Base-by-base conservation (phyloP, 169 alveolate species). In the Theileria orientalis region DNA sequence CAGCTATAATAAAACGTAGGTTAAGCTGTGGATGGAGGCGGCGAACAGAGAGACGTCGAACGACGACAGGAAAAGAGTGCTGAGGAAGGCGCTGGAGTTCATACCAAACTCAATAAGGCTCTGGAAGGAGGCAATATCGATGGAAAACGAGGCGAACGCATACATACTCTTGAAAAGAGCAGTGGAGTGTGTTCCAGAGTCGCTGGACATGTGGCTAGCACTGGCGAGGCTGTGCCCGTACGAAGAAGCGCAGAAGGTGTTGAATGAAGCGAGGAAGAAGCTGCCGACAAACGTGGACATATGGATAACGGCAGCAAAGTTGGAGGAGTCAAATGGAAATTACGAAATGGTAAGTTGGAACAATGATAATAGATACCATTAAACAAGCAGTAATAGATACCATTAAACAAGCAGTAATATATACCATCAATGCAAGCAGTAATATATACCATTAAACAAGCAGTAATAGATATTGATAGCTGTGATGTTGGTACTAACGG, bases 101-200 rank as follows among this genome's bases (percentile, higher is more conserved):
- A 83, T 97, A n/a, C 99, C 99, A 19, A 93, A 94, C 83, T 96
- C 98, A 23, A 97, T 96, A 51, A 94, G 94, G 21, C 84, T 98
- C 59, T 98, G 99, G 99, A 97, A 96, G 80, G 99, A 97, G 74
- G 93, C 99, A 19, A 94, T 98, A 33, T 93, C 97, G 16, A 75
- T 96, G 60, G 99, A 96, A 87, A 94, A 93, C 49, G 97, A 94
- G 73, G 90, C 92, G 57, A 95, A 96, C 69, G 99, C 99, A 29
- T 95, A 94, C 62, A 87, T 92, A 23, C 87, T 97, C 57, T 94
- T 98, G 29, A 87, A 96, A 62, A 93, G 98, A 52, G 99, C 99
- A 16, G 98, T 96, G n/a, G 99, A 97, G 84, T 97, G 99, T 75
- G 96, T 96, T 42, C 99, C 99, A 23, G 96, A 95, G 76, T 92